Conservation (phyloP, 1,284 basidiomycete genomes). For the Dichomitus squalens region DNA sequence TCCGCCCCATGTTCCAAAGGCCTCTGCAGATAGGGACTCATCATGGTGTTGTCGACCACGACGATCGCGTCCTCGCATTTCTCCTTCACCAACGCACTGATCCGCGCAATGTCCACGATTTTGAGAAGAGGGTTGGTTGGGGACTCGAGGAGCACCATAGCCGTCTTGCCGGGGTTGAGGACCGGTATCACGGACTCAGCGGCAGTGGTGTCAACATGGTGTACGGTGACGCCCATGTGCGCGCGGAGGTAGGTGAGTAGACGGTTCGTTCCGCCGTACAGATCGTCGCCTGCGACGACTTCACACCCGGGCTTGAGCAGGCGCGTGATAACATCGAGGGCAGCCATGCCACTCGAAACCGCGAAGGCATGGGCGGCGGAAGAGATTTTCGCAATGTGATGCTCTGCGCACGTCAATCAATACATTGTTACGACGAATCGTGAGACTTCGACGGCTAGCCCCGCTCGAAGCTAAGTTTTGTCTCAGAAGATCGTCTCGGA, state of each 20-base stretch:
- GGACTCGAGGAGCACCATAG: conserved; percentile 95
- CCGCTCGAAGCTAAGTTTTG: background rate
- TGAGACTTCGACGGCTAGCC: background rate
- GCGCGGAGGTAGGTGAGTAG: conserved; percentile 89
- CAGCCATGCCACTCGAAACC: conserved; percentile 98
- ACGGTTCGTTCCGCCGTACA: conserved; percentile 98
- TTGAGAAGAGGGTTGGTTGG: conserved; percentile 98
- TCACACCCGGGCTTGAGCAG: conserved; percentile 93
- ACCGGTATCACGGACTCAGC: conserved; percentile 64
- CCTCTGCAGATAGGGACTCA: conserved; percentile 97
- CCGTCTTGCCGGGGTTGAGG: conserved; percentile 72
- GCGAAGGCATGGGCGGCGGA: conserved; percentile 87
- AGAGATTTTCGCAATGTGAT: conserved; percentile 94
- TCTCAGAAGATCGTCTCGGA: background rate
- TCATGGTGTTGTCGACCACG: conserved; percentile 99
- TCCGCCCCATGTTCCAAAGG: conserved; percentile 97
- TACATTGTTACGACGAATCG: background rate
- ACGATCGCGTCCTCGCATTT: conserved; percentile 82
- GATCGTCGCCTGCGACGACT: conserved; percentile 95
- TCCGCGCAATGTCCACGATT: conserved; percentile 87
- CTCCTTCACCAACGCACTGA: conserved; percentile 82
- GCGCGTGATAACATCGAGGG: conserved; percentile 93
- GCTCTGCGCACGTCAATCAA: conserved; percentile 55
- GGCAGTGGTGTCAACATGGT: conserved; percentile 94
- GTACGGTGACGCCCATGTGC: conserved; percentile 88